These are phyloP conservation scores for Sporisorium scitamineum DNA, from an alignment of 1,284 basidiomycete species.

Conservation along the genomic window DNA sequence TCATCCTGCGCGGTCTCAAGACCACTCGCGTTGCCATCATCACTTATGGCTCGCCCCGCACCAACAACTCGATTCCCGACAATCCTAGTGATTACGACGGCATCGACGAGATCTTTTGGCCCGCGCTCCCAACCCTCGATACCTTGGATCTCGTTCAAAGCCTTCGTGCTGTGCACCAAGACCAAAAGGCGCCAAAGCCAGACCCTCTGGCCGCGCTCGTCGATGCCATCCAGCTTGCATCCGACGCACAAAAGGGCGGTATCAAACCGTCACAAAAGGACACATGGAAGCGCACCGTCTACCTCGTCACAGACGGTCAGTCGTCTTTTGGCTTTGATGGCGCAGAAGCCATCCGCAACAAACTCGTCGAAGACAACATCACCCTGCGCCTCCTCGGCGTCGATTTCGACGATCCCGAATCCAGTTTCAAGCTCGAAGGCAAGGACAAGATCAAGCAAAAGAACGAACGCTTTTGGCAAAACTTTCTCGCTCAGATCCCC, in stretches of 20 bases:
- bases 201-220: constrained; percentile 83
- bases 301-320: constrained; percentile 68
- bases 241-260: constrained; percentile 52
- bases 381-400: constrained; percentile 73
- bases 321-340: constrained; percentile 50
- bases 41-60: constrained; percentile 75
- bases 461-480: constrained; percentile 82
- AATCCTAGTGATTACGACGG: constrained; percentile 77
- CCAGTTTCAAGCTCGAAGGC: constrained; percentile 76
- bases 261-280: constrained; percentile 46
- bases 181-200: constrained; percentile 24
- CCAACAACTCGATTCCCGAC: constrained; percentile 77
- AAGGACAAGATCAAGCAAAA: constrained; percentile 79
- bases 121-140: constrained; percentile 79
- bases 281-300: constrained; percentile 61
- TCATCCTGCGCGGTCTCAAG: constrained; percentile 89
- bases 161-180: constrained; percentile 57
- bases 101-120: constrained; percentile 81
- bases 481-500: constrained; percentile 72
- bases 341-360: constrained; percentile 27
- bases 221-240: constrained; percentile 81
- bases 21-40: constrained; percentile 90
- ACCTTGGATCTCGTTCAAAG: constrained; percentile 81
- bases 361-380: constrained; percentile 52
- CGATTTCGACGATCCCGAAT: constrained; percentile 83